A percentile compares a stretch with the other conserved stretches of the same genome.
phyloP scores from a whole-genome alignment of 225 moss, liverwort and hornwort genomes.

The Thuidium tamariscinum region DNA sequence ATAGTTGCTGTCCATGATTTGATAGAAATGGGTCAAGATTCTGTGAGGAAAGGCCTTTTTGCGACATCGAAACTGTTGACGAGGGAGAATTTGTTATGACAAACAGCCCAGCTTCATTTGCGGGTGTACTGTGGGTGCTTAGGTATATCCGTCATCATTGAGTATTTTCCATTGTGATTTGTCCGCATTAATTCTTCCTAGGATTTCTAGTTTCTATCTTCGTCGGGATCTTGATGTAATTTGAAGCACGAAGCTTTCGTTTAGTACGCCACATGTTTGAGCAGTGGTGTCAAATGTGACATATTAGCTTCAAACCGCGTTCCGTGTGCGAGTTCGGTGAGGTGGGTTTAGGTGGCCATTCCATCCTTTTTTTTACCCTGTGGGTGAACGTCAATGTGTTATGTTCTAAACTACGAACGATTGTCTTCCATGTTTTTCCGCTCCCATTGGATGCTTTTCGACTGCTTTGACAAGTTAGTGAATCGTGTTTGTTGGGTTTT shows the following conservation, averaged over 20 bases:
- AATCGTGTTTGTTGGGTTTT: background rate
- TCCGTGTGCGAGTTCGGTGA: background rate
- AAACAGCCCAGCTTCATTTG: background rate
- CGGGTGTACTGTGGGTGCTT: no score
- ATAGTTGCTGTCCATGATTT: background rate
- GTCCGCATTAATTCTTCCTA: background rate
- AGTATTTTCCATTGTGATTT: background rate
- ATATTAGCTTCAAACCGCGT: background rate
- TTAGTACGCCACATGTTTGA: background rate
- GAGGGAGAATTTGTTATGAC: background rate
- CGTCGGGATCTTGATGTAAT: background rate
- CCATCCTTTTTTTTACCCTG: background rate
- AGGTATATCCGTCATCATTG: no score
- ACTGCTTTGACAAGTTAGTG: background rate
- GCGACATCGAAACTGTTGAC: background rate
- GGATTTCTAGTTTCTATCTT: background rate
- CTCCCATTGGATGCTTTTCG: background rate
- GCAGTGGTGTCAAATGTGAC: background rate
- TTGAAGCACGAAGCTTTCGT: background rate
- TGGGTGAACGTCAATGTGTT: background rate
- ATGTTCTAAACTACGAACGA: background rate
- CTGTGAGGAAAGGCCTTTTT: background rate
- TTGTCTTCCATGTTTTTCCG: background rate
- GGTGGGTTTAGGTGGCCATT: background rate
- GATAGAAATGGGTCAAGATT: background rate